A percentile compares a stretch with the other conserved stretches of the same genome.
Evolutionary conservation across 345 rosid species (phyloP).

Genomic region (Cardamine occulta): DNA sequence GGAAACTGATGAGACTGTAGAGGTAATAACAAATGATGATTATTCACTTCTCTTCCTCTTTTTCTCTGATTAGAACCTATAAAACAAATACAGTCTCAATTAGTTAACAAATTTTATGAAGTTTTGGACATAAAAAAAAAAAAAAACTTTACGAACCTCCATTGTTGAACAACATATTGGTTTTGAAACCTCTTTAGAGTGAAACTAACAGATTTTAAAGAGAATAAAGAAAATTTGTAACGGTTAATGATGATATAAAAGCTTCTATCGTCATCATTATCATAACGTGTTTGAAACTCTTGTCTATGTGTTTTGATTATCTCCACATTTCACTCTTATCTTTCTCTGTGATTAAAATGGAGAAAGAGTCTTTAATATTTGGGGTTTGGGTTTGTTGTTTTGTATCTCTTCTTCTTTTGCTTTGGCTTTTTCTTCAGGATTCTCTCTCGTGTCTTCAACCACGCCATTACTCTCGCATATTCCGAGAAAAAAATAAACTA

Average conservation of each 20-base stretch:
- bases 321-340: conserved; percentile 9
- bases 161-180: conserved; percentile 27
- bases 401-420: conserved; percentile 22
- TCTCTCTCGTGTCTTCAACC: conserved; percentile 40
- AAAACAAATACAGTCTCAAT: background rate
- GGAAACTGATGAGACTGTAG: conserved; percentile 26
- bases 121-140: background rate
- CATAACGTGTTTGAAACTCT: conserved; percentile 25
- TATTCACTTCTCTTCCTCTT: conserved; percentile 56
- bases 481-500: no score
- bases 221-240: background rate
- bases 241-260: conserved; percentile 12
- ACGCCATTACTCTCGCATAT: conserved; percentile 37
- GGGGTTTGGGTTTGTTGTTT: conserved; percentile 26
- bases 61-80: conserved; percentile 51
- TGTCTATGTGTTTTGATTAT: background rate
- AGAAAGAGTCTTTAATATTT: conserved; percentile 28
- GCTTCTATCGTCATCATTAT: conserved; percentile 8
- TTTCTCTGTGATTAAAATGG: no score
- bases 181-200: background rate
- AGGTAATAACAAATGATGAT: conserved; percentile 5
- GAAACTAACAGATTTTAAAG: background rate
- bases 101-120: background rate
- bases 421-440: conserved; percentile 40
- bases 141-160: conserved; percentile 12